Evolutionary conservation across 495 filamentous ascomycete genomes (phyloP).

Genomic region (Bacidia gigantensis): DNA sequence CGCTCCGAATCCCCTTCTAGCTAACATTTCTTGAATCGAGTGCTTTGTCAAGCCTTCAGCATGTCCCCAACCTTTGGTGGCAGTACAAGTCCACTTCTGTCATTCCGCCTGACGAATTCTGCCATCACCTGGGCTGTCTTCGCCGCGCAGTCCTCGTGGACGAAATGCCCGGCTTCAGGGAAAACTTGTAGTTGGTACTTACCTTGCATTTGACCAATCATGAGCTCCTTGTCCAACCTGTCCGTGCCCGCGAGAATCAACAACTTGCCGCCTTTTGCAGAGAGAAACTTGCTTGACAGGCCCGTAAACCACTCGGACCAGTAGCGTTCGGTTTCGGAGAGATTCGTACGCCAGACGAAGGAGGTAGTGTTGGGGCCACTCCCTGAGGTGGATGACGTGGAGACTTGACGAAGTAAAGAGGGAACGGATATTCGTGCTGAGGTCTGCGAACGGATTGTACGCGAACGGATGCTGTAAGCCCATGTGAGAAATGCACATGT

Average conservation of each 20-base stretch:
- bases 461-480: constrained; percentile 50
- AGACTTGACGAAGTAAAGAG: constrained; percentile 48
- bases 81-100: constrained; percentile 67
- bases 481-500: not conserved
- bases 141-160: constrained; percentile 87
- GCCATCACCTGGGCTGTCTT: constrained; percentile 72
- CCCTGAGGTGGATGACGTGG: constrained; percentile 25
- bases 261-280: constrained; percentile 73
- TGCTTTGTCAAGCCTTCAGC: no score
- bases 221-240: constrained; percentile 41
- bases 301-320: constrained; percentile 93
- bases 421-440: constrained; percentile 84
- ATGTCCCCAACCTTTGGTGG: constrained; percentile 71
- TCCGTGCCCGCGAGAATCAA: constrained; percentile 88
- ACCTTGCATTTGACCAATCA: constrained; percentile 33
- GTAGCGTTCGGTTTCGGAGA: constrained; percentile 72
- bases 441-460: constrained; percentile 69
- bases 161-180: constrained; percentile 45
- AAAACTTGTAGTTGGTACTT: constrained; percentile 95
- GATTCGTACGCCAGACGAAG: constrained; percentile 80
- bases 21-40: no score
- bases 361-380: constrained; percentile 20
- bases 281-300: constrained; percentile 77
- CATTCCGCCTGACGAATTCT: constrained; percentile 86
- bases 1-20: no score